Conservation (phyloP, 2,329 filamentous ascomycete species). For the Zymoseptoria crescenta region DNA sequence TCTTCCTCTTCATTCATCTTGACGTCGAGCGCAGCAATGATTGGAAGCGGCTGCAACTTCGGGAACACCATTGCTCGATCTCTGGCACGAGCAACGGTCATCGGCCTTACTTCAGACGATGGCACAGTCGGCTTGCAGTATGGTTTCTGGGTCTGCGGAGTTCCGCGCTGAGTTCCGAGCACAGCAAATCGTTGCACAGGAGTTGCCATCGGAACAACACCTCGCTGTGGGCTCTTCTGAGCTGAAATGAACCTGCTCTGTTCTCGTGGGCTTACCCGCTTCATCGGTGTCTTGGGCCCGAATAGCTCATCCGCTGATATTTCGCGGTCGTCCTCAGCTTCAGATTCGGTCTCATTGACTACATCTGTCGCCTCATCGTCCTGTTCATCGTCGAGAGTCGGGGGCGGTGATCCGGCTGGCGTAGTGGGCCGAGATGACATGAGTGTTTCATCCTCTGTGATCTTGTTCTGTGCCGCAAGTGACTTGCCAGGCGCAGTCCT, state of each 20-base stretch:
- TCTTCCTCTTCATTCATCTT: background rate
- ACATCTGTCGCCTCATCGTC: conserved; percentile 5
- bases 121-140: conserved; percentile 14
- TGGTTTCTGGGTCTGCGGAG: conserved; percentile 23
- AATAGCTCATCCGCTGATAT: conserved; percentile 27
- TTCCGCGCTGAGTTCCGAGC: conserved; percentile 15
- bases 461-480: background rate
- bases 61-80: conserved; percentile 21
- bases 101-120: conserved; percentile 14
- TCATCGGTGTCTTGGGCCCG: conserved; percentile 29
- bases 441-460: conserved; percentile 14
- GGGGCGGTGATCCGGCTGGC: conserved; percentile 14
- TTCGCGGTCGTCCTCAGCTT: conserved; percentile 8
- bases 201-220: conserved; percentile 14
- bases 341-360: conserved; percentile 7
- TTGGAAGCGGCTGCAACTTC: conserved; percentile 11
- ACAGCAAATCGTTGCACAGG: conserved; percentile 15
- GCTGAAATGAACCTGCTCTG: conserved; percentile 13
- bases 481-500: background rate
- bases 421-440: conserved; percentile 21
- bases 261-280: conserved; percentile 18
- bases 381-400: conserved; percentile 1
- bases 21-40: background rate
- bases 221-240: conserved; percentile 8
- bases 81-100: conserved; percentile 20